These are phyloP conservation scores for Ophiostoma perfectum DNA, from an alignment of 2,329 filamentous ascomycete genomes.

Conservation along the genomic window DNA sequence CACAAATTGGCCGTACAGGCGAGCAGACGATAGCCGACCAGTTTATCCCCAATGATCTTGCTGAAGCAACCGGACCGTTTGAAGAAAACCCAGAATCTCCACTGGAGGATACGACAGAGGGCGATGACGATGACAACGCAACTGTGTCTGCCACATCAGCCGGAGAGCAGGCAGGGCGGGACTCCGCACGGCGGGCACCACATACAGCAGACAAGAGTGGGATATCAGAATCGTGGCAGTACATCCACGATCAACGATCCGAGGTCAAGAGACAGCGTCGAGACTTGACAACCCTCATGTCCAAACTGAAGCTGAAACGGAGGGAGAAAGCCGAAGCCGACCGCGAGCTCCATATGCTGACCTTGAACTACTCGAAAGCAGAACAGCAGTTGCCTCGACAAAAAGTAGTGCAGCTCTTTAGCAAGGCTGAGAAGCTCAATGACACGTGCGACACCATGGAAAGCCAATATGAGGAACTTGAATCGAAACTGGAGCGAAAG, in stretches of 20 bases:
- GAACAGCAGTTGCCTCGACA: not conserved
- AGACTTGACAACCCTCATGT: not conserved
- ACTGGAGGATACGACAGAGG: not conserved
- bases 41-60: too few relatives aligned
- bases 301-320: not conserved
- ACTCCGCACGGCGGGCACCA: too few relatives aligned
- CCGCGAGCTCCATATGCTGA: not conserved
- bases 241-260: not conserved
- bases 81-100: too few relatives aligned
- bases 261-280: not conserved
- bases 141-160: not conserved
- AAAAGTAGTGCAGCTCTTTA: not conserved
- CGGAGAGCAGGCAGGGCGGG: not conserved
- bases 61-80: too few relatives aligned
- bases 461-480: conserved; percentile 34
- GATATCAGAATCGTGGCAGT: not conserved
- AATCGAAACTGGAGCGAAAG: conserved; percentile 14
- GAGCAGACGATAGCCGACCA: too few relatives aligned
- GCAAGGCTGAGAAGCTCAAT: conserved; percentile 1
- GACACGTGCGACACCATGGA: conserved; percentile 27
- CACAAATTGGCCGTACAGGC: too few relatives aligned
- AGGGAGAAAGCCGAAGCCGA: not conserved
- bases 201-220: not conserved
- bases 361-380: not conserved
- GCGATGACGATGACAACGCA: not conserved